Percentiles rank a stretch among this genome's conserved stretches.
Conservation (phyloP, 2,329 filamentous ascomycete genomes). For the Penicillium sp. region DNA sequence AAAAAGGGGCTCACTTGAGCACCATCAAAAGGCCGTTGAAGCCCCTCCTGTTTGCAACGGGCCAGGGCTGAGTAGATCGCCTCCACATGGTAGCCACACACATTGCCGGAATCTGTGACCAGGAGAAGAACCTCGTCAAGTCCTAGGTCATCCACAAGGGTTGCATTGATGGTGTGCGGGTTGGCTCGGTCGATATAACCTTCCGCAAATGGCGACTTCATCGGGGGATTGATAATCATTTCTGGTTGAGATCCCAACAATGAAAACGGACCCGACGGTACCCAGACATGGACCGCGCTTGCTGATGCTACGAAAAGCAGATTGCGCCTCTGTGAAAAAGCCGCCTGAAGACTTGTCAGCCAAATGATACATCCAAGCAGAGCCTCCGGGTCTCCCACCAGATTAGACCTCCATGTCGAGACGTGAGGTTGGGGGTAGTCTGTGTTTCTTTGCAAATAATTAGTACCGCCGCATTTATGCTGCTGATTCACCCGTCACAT, state of each 20-base stretch:
- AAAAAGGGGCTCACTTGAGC: slow-evolving; percentile 56
- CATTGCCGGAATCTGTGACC: slow-evolving; percentile 70
- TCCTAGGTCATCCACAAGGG: slow-evolving; percentile 66
- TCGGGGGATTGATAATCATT: slow-evolving; percentile 42
- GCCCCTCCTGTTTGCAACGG: slow-evolving; percentile 18
- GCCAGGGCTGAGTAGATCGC: slow-evolving; percentile 47
- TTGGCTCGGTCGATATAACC: slow-evolving; percentile 52
- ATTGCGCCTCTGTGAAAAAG: slow-evolving; percentile 46
- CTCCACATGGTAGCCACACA: slow-evolving; percentile 64
- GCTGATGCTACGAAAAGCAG: slow-evolving; percentile 44
- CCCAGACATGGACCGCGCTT: slow-evolving; percentile 44
- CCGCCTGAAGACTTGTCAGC: slow-evolving; percentile 30
- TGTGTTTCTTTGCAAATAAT: slow-evolving; percentile 8
- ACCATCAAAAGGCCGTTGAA: slow-evolving; percentile 28
- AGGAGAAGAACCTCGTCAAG: slow-evolving; percentile 64
- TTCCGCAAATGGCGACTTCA: slow-evolving; percentile 39
- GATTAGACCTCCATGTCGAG: slow-evolving; percentile 43
- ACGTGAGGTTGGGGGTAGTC: slow-evolving; percentile 25
- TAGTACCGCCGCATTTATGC: neutral
- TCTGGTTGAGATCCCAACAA: slow-evolving; percentile 35
- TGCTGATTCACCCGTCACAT: slow-evolving; percentile 1
- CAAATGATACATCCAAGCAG: neutral
- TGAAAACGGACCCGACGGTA: slow-evolving; percentile 41
- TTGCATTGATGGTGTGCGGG: slow-evolving; percentile 64
- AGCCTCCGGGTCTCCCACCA: slow-evolving; percentile 28